A percentile compares a stretch with the other conserved stretches of the same genome.
phyloP scores from a whole-genome alignment of 306 rosid genomes.

The Pachyrhizus erosus region DNA sequence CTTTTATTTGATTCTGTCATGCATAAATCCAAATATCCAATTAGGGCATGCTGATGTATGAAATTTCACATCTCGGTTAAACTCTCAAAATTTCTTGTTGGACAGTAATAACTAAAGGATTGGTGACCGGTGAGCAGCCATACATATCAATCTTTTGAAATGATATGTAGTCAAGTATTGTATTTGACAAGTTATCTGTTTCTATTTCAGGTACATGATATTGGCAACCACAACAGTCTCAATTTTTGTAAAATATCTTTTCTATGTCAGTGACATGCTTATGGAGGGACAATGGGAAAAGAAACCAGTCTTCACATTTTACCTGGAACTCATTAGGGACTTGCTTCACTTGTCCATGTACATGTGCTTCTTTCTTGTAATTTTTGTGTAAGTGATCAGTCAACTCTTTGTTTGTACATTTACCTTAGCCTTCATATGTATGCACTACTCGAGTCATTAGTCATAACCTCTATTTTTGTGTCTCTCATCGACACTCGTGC shows the following conservation, averaged over 20 bases:
- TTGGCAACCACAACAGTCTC: slow-evolving; percentile 93
- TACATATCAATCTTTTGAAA: neutral
- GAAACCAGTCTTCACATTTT: slow-evolving; percentile 95
- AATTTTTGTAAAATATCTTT: slow-evolving; percentile 84
- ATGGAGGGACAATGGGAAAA: slow-evolving; percentile 99
- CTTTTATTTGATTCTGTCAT: neutral
- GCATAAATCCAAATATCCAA: slow-evolving; percentile 22
- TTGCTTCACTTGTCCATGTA: slow-evolving; percentile 97
- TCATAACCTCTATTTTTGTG: neutral
- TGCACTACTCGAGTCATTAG: slow-evolving; percentile 7
- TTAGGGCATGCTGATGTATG: slow-evolving; percentile 26
- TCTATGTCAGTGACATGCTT: slow-evolving; percentile 91
- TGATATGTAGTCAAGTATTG: slow-evolving; percentile 14
- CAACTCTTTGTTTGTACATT: slow-evolving; percentile 27
- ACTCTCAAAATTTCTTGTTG: neutral
- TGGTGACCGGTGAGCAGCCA: neutral
- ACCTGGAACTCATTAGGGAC: slow-evolving; percentile 94
- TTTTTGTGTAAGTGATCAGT: slow-evolving; percentile 81
- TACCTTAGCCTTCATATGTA: slow-evolving; percentile 23
- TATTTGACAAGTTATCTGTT: slow-evolving; percentile 31
- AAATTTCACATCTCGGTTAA: slow-evolving; percentile 34
- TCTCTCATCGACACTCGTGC: neutral
- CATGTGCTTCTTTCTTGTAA: slow-evolving; percentile 91
- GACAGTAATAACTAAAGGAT: neutral
- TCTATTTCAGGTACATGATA: slow-evolving; percentile 93